Conservation (phyloP, 2,329 filamentous ascomycete species). For the Sporothrix inflata region DNA sequence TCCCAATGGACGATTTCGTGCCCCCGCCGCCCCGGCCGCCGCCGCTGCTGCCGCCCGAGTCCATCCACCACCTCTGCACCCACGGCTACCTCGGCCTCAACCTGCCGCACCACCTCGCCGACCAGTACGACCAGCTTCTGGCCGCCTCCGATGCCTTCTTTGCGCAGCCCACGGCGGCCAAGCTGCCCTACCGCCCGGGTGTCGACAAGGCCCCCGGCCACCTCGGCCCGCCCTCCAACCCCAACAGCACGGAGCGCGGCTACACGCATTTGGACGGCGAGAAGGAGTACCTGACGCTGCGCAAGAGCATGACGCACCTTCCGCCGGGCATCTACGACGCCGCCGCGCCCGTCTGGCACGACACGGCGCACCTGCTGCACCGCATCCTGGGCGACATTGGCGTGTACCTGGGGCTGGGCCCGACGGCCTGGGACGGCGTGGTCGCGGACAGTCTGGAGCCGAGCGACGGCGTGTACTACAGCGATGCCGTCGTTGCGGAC, state of each 20-base stretch:
- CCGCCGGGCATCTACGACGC: constrained; percentile 17
- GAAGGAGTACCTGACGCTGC: constrained; percentile 36
- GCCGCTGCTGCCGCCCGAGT: constrained; percentile 32
- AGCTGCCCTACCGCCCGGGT: constrained; percentile 29
- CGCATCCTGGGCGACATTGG: constrained; percentile 35
- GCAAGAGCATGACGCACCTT: constrained; percentile 32
- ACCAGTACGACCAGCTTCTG: constrained; percentile 26
- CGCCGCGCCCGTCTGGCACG: constrained; percentile 32
- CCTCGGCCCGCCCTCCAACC: constrained; percentile 25
- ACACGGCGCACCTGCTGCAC: constrained; percentile 34
- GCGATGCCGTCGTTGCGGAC: not conserved
- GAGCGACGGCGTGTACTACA: constrained; percentile 4
- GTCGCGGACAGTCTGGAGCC: constrained; percentile 32
- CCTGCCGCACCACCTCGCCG: constrained; percentile 29
- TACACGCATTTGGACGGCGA: constrained; percentile 31
- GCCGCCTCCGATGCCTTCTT: constrained; percentile 32
- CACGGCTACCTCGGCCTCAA: constrained; percentile 33
- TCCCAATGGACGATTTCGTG: constrained; percentile 20
- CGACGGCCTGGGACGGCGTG: constrained; percentile 31
- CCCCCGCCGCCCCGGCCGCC: constrained; percentile 31
- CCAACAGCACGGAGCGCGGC: constrained; percentile 34
- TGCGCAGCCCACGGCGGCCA: constrained; percentile 23
- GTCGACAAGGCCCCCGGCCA: not conserved
- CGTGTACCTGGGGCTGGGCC: constrained; percentile 29
- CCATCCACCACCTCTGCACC: constrained; percentile 34